Conservation (phyloP, 768 basidiomycete species). For the Pulveroboletus sp. region DNA sequence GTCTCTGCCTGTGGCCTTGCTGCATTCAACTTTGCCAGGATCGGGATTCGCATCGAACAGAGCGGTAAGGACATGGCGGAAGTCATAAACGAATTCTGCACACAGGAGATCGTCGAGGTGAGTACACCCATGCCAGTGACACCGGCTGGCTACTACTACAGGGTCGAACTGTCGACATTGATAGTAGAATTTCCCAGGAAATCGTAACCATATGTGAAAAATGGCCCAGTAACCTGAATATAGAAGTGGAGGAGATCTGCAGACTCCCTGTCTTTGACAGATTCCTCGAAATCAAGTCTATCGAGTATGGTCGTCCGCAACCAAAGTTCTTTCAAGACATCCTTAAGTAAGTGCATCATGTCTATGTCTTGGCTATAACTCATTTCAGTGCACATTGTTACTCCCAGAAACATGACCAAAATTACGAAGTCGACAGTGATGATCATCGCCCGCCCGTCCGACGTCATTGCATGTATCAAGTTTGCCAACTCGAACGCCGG, state of each 20-base stretch:
- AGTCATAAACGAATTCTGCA: conserved; percentile 20
- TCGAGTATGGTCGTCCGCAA: conserved; percentile 37
- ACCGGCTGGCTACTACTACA: no score
- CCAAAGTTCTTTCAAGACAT: conserved; percentile 35
- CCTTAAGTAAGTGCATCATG: conserved; percentile 22
- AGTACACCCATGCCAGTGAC: no score
- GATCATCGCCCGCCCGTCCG: conserved; percentile 68
- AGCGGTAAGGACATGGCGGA: conserved; percentile 5
- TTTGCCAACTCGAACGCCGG: conserved; percentile 9
- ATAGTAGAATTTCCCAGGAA: no score
- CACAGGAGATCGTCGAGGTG: conserved; percentile 25
- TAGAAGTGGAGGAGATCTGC: conserved; percentile 55
- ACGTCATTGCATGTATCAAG: conserved; percentile 56
- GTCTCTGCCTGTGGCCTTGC: conserved; percentile 65
- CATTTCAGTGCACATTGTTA: no score
- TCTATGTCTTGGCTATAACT: background rate
- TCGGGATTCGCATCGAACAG: conserved; percentile 37
- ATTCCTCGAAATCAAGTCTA: conserved; percentile 34
- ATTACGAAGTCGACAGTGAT: conserved; percentile 31
- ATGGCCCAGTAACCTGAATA: conserved; percentile 50
- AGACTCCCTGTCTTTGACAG: conserved; percentile 46
- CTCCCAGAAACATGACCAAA: conserved; percentile 27
- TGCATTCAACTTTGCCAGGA: conserved; percentile 58
- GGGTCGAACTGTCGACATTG: no score
- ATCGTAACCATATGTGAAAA: conserved; percentile 51